phyloP scores from a whole-genome alignment of 495 filamentous ascomycete species.

The Cetradonia linearis region DNA sequence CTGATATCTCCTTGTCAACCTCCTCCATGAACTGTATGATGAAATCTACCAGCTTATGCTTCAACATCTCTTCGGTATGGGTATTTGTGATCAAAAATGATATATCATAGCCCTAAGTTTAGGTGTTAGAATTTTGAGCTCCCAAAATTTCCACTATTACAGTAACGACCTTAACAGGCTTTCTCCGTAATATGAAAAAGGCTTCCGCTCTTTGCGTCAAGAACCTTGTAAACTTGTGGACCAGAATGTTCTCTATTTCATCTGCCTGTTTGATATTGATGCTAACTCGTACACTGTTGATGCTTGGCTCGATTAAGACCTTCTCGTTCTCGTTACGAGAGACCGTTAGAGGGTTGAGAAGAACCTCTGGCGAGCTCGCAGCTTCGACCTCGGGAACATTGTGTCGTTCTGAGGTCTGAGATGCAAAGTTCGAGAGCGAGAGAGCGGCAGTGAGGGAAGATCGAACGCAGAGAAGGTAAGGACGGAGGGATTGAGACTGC shows the following conservation, averaged over 20 bases:
- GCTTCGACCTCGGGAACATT: constrained; percentile 98
- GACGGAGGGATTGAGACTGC: constrained; percentile 94
- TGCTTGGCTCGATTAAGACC: constrained; percentile 84
- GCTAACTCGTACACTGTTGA: constrained; percentile 91
- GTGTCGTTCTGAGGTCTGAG: constrained; percentile 88
- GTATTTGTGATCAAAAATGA: constrained; percentile 97
- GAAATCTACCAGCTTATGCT: constrained; percentile 97
- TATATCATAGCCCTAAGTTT: constrained; percentile 83
- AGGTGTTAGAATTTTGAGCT: constrained; percentile 2
- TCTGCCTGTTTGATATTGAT: constrained; percentile 99
- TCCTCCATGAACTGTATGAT: constrained; percentile 99
- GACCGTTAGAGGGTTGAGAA: constrained; percentile 83
- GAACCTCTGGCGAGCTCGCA: constrained; percentile 77
- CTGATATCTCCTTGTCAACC: constrained; percentile 98
- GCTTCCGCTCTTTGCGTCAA: constrained; percentile 91
- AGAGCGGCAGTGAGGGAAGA: constrained; percentile 89
- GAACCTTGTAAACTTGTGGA: constrained; percentile 97
- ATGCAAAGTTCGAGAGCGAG: constrained; percentile 93
- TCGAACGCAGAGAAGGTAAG: constrained; percentile 93
- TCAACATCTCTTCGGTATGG: constrained; percentile 96
- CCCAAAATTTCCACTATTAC: background rate
- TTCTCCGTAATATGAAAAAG: constrained; percentile 92
- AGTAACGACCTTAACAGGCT: constrained; percentile 72
- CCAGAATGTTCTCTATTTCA: constrained; percentile 93
- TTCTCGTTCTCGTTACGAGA: constrained; percentile 91